Conservation (phyloP, 495 filamentous ascomycete genomes). For the Trichoderma reesei region DNA sequence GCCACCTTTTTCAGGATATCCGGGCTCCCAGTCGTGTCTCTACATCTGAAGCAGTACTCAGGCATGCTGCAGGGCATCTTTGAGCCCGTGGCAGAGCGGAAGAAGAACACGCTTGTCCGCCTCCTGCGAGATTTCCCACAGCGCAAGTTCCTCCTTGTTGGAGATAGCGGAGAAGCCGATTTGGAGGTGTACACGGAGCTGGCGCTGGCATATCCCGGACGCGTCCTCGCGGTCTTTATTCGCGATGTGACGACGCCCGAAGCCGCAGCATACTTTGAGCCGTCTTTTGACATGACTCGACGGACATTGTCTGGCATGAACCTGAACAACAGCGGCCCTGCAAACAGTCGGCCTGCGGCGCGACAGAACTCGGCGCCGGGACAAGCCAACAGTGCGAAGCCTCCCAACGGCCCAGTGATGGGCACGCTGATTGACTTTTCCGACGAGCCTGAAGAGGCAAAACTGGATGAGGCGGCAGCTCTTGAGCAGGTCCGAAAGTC, state of each 20-base stretch:
- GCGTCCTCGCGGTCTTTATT: conserved; percentile 78
- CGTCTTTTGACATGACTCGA: conserved; percentile 37
- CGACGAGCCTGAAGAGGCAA: conserved; percentile 36
- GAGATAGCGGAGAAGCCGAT: conserved; percentile 94
- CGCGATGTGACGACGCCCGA: conserved; percentile 80
- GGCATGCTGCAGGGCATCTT: conserved; percentile 98
- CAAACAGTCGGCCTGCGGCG: conserved; percentile 15
- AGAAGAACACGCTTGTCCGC: conserved; percentile 75
- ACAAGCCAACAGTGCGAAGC: not conserved
- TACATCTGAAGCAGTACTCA: conserved; percentile 90
- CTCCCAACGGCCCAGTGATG: conserved; percentile 27
- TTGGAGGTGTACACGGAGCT: conserved; percentile 95
- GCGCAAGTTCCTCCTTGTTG: conserved; percentile 80
- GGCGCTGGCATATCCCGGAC: conserved; percentile 69
- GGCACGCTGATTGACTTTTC: conserved; percentile 57
- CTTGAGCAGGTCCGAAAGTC: conserved; percentile 14
- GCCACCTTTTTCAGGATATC: conserved; percentile 71
- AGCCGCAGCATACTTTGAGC: conserved; percentile 64
- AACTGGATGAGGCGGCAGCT: conserved; percentile 23
- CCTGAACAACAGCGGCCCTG: conserved; percentile 16
- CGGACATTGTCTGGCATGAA: not conserved
- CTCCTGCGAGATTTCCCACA: conserved; percentile 85
- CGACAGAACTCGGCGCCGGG: conserved; percentile 19
- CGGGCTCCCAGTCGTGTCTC: conserved; percentile 73
- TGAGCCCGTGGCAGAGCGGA: conserved; percentile 90